Percentiles rank a stretch among this genome's conserved stretches.
Evolutionary conservation across 1,284 basidiomycete species (phyloP).

Genomic region (Trichosporon ovoides): DNA sequence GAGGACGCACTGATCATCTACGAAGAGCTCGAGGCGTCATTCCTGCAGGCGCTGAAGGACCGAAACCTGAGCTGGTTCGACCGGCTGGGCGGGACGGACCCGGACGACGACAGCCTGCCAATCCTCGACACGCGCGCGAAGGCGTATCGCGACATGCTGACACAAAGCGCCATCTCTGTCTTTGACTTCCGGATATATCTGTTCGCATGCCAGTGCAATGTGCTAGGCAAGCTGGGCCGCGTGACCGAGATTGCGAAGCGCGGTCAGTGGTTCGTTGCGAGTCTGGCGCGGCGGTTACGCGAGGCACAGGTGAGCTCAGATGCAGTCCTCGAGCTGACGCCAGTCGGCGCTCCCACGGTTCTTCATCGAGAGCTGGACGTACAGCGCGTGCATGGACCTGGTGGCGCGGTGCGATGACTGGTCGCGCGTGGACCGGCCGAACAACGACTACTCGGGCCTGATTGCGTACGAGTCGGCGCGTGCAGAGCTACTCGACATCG

Average conservation of each 20-base stretch:
- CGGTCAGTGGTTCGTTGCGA: constrained; percentile 46
- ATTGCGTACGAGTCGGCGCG: constrained; percentile 45
- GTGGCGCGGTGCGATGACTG: constrained; percentile 78
- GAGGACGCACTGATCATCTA: constrained; percentile 88
- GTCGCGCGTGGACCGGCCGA: constrained; percentile 51
- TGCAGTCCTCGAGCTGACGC: neutral
- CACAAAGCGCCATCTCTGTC: constrained; percentile 83
- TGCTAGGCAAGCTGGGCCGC: constrained; percentile 74
- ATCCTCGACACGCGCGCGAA: constrained; percentile 76
- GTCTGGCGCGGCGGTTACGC: constrained; percentile 52
- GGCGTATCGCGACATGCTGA: constrained; percentile 79
- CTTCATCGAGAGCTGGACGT: constrained; percentile 92
- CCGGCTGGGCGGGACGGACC: constrained; percentile 57
- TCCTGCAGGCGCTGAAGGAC: constrained; percentile 66
- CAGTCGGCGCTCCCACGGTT: constrained; percentile 66
- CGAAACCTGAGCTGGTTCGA: constrained; percentile 87
- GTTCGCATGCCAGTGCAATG: constrained; percentile 73
- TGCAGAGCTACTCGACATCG: constrained; percentile 44
- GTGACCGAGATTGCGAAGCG: constrained; percentile 74
- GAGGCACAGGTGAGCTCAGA: constrained; percentile 64
- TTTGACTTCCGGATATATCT: constrained; percentile 93
- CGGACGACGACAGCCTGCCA: constrained; percentile 71
- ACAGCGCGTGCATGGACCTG: constrained; percentile 80
- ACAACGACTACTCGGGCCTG: constrained; percentile 58
- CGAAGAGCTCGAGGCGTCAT: constrained; percentile 82